These are phyloP conservation scores for Entomortierella chlamydospora DNA, from an alignment of 192 early-diverging fungal species.

Conservation along the genomic window DNA sequence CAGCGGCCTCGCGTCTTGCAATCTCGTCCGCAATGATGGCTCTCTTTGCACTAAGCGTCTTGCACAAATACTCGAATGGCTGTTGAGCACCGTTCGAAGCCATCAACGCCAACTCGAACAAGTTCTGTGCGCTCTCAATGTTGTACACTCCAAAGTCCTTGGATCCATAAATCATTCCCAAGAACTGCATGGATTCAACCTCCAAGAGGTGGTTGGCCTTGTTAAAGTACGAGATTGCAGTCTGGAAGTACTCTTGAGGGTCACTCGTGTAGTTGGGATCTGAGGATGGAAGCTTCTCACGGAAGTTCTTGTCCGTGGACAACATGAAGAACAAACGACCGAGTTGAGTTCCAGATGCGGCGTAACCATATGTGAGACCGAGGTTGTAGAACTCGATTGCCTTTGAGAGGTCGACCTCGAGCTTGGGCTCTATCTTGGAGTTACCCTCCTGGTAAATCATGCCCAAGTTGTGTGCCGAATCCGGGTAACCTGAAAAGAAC, in stretches of 20 bases:
- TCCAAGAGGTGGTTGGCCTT: slow-evolving; percentile 45
- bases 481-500: slow-evolving; percentile 56
- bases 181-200: slow-evolving; percentile 58
- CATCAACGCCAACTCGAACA: slow-evolving; percentile 63
- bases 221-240: slow-evolving; percentile 48
- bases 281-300: slow-evolving; percentile 18
- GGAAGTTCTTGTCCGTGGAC: slow-evolving; percentile 26
- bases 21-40: slow-evolving; percentile 51
- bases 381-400: slow-evolving; percentile 57
- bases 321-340: slow-evolving; percentile 43
- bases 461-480: slow-evolving; percentile 64
- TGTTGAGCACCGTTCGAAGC: slow-evolving; percentile 56
- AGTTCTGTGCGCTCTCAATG: slow-evolving; percentile 61
- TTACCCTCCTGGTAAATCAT: slow-evolving; percentile 62
- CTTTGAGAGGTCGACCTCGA: slow-evolving; percentile 48
- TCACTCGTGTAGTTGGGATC: slow-evolving; percentile 14
- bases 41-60: slow-evolving; percentile 54
- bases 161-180: slow-evolving; percentile 65
- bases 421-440: slow-evolving; percentile 21
- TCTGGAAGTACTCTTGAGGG: slow-evolving; percentile 57
- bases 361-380: slow-evolving; percentile 59
- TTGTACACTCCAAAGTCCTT: slow-evolving; percentile 63
- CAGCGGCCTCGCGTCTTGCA: slow-evolving; percentile 46
- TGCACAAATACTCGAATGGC: slow-evolving; percentile 58
- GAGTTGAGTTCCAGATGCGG: slow-evolving; percentile 58